Conservation (phyloP, 192 early-diverging fungal genomes). For the Cetraspora pellucida region DNA sequence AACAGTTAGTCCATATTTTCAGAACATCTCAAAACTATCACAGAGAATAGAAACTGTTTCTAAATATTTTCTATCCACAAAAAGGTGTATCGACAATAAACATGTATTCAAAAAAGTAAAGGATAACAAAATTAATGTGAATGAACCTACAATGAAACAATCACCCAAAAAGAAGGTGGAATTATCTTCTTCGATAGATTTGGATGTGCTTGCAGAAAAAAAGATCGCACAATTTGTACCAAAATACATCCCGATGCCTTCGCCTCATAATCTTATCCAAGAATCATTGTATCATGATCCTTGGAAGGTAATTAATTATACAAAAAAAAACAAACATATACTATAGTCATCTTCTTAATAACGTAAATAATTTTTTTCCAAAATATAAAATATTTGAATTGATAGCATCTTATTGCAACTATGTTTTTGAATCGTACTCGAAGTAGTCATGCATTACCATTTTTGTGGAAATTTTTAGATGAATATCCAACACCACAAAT, state of each 20-base stretch:
- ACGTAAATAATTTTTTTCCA: background rate
- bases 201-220: background rate
- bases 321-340: background rate
- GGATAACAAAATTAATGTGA: background rate
- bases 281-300: slow-evolving; percentile 34
- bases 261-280: slow-evolving; percentile 33
- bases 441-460: slow-evolving; percentile 15
- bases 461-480: slow-evolving; percentile 36
- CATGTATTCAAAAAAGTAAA: background rate
- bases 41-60: background rate
- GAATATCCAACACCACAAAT: slow-evolving; percentile 22
- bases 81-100: background rate
- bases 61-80: background rate
- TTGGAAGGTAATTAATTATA: slow-evolving; percentile 25
- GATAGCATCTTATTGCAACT: slow-evolving; percentile 27
- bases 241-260: slow-evolving; percentile 32
- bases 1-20: background rate
- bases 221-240: background rate
- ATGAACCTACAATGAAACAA: background rate
- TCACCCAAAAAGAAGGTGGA: background rate
- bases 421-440: slow-evolving; percentile 31
- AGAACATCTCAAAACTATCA: background rate
- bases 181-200: background rate
- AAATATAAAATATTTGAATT: background rate
- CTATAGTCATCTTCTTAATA: background rate